Conservation (phyloP, 2,329 filamentous ascomycete species). For the Cladophialophora chaetospira region DNA sequence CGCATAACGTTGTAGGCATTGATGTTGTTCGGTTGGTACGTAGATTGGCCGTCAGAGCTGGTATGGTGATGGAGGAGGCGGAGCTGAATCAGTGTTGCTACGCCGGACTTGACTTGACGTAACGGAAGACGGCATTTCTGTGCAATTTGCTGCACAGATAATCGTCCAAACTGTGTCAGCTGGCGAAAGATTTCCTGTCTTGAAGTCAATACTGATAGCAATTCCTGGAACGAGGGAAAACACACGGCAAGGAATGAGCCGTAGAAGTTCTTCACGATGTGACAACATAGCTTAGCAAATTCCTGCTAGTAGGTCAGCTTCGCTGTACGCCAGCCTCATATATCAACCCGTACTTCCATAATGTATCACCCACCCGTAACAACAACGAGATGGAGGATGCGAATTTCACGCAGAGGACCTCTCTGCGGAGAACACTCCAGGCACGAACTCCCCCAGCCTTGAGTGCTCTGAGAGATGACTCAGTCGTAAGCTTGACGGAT, state of each 20-base stretch:
- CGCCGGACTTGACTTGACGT: slow-evolving; percentile 76
- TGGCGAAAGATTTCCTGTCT: slow-evolving; percentile 78
- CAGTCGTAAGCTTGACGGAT: too few relatives aligned
- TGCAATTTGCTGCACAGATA: slow-evolving; percentile 68
- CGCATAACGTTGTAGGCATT: slow-evolving; percentile 82
- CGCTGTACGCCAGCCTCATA: not conserved
- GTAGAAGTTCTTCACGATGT: slow-evolving; percentile 85
- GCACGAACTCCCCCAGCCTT: too few relatives aligned
- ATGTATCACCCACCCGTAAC: too few relatives aligned
- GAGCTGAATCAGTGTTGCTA: slow-evolving; percentile 84
- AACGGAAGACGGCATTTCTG: slow-evolving; percentile 71
- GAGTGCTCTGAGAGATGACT: too few relatives aligned
- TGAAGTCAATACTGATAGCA: slow-evolving; percentile 13
- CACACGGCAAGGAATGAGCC: slow-evolving; percentile 90
- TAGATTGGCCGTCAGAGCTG: slow-evolving; percentile 64
- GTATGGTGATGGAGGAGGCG: slow-evolving; percentile 77
- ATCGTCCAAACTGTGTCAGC: slow-evolving; percentile 76
- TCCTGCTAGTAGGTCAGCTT: slow-evolving; percentile 14
- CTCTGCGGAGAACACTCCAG: too few relatives aligned
- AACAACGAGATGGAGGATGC: too few relatives aligned
- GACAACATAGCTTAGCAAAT: slow-evolving; percentile 82
- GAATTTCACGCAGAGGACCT: too few relatives aligned
- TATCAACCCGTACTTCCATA: not conserved
- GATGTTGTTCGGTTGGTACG: slow-evolving; percentile 81
- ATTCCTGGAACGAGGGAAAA: slow-evolving; percentile 23